These are phyloP conservation scores for Beauveria sp. DNA, from an alignment of 2,329 filamentous ascomycete species.

Conservation along the genomic window DNA sequence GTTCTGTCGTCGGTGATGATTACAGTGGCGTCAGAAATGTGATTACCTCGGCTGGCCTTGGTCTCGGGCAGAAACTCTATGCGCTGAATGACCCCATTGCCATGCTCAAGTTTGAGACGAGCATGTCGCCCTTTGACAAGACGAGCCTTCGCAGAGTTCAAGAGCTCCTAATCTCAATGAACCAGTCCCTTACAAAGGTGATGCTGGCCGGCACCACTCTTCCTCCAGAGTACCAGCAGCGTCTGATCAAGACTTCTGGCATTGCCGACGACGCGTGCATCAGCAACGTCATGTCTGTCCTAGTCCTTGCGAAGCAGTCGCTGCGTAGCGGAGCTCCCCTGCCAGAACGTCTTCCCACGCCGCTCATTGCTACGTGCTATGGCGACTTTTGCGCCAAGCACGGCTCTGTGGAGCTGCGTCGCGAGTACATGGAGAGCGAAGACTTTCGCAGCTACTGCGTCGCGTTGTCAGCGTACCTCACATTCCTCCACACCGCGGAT, in stretches of 20 bases:
- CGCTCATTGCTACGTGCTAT: conserved; percentile 31
- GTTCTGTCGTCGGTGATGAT: conserved; percentile 16
- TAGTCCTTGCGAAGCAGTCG: conserved; percentile 38
- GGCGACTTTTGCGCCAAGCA: conserved; percentile 18
- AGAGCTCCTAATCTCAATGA: conserved; percentile 25
- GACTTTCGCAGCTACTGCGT: conserved; percentile 39
- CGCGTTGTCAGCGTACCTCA: conserved; percentile 35
- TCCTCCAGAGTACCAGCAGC: conserved; percentile 31
- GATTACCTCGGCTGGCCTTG: conserved; percentile 15
- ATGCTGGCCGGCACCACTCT: conserved; percentile 27
- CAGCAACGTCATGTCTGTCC: conserved; percentile 42
- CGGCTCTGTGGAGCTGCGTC: conserved; percentile 22
- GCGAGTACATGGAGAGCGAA: conserved; percentile 29
- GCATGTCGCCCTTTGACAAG: conserved; percentile 24
- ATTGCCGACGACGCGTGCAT: conserved; percentile 36
- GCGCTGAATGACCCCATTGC: conserved; percentile 20
- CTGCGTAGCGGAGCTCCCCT: conserved; percentile 39
- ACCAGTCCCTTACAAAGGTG: conserved; percentile 25
- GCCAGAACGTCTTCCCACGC: conserved; percentile 39
- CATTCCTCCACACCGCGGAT: conserved; percentile 35
- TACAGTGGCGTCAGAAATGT: conserved; percentile 21
- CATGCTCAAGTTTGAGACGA: conserved; percentile 24
- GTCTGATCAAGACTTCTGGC: conserved; percentile 30
- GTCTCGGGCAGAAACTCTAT: conserved; percentile 22
- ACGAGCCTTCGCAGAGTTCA: conserved; percentile 22